Evolutionary conservation across 1,284 basidiomycete species (phyloP), one percentile per base, ranked within the genome.

Genomic region (Apiotrichum montevideense): DNA sequence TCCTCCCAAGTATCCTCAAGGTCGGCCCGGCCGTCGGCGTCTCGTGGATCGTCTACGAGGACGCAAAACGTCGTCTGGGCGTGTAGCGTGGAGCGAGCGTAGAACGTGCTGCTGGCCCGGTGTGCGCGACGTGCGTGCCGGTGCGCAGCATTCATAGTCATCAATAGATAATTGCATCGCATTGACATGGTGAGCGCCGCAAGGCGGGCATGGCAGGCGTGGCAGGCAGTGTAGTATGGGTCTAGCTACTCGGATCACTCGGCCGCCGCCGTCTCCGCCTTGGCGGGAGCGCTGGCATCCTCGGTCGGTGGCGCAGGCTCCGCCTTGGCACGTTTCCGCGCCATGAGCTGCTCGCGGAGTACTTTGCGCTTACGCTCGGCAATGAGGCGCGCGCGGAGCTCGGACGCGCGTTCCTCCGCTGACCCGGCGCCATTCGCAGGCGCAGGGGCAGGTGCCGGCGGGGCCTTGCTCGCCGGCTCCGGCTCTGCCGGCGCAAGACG

Each of bases 21-120:
- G 92, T 97, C 57, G 86, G 95, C 50, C 92, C 92, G 51, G 87
- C 92, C 10, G 92, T 96, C 35, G 94, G 91, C 32, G 95, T 97
- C 78, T 90, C 88, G 61, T 95, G 94, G 77, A 85, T 95, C 56
- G 91, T 94, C 3, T 76, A 76, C 60, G 74, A 76, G 64, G 71
- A 76, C 50, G 57, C 61, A 15, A 76, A 76, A 65, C 60, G 71
- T 33, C 57, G 66, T 34, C 58, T 76, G 48, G 74, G 72, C 0
- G 71, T 76, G 4, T 53, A 59, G 39, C 34, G 42, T 39, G 37
- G 37, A 8, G 13, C 37, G 37, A 39, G 21, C 21, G 21, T 21
- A 21, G 21, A 21, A 7, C 37, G 13, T 39, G 37, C 37, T 8
- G 37, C 37, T 39, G 37, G 37, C 37, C 13, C 21, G 37, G 37